Conservation (phyloP, 768 basidiomycete species). For the Macrolepiota albuminosa region DNA sequence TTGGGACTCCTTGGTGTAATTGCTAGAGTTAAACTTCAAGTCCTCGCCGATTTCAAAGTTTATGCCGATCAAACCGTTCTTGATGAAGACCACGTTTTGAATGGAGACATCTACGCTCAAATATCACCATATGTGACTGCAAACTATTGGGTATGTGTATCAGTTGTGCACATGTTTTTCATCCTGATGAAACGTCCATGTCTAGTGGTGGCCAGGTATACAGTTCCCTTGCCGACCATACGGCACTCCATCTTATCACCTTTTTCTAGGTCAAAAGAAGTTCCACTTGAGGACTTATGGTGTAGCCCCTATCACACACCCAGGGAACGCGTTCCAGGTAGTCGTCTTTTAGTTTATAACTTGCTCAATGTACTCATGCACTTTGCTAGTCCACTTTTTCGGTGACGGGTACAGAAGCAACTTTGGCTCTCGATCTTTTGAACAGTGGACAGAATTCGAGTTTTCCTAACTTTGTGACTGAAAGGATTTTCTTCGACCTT, state of each 20-base stretch:
- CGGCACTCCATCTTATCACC: background rate
- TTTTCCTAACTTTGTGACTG: slow-evolving; percentile 26
- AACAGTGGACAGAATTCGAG: slow-evolving; percentile 30
- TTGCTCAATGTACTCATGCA: background rate
- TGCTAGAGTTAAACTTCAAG: slow-evolving; percentile 26
- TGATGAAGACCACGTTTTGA: slow-evolving; percentile 26
- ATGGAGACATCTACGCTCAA: slow-evolving; percentile 26
- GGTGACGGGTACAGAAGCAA: slow-evolving; percentile 25
- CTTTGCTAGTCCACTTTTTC: slow-evolving; percentile 28
- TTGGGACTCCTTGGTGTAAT: slow-evolving; percentile 31
- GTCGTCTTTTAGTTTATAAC: background rate
- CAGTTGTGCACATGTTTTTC: background rate
- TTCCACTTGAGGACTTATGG: slow-evolving; percentile 32
- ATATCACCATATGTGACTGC: slow-evolving; percentile 35
- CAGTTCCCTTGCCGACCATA: background rate
- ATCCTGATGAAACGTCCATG: background rate
- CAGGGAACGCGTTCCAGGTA: slow-evolving; percentile 32
- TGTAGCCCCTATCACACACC: slow-evolving; percentile 21
- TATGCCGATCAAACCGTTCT: slow-evolving; percentile 29
- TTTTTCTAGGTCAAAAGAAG: slow-evolving; percentile 25
- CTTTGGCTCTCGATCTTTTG: slow-evolving; percentile 22
- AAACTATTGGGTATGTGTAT: slow-evolving; percentile 29
- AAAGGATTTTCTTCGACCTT: slow-evolving; percentile 25
- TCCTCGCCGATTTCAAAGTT: slow-evolving; percentile 32
- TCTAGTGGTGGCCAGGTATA: slow-evolving; percentile 33